Evolutionary conservation across 805 yeast species (phyloP), one percentile per base, ranked within the genome.

Genomic region (Saccharomyces paradoxus): DNA sequence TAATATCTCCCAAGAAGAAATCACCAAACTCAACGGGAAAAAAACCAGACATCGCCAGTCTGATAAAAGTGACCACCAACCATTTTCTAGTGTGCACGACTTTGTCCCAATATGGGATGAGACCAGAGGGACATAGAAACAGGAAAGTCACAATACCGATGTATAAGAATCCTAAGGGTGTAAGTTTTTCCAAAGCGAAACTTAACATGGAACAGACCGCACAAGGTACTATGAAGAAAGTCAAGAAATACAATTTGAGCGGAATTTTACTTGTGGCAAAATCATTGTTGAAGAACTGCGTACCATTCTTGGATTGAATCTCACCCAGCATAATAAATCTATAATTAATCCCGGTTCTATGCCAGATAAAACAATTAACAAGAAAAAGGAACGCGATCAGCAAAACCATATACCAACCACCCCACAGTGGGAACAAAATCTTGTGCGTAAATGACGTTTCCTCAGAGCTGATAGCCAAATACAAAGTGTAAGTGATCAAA

Each of bases 11-110:
- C 49, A 92, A 58, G 67, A 89, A 89, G 75, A 94, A 92, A 70
- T 94, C 99, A 54, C 91, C 78, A 66, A 94, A 94, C 71, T 92
- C 98, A 53, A 94, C 97, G 0, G 98, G 97, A 64, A 86, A 94
- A 46, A 90, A 75, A 0, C 98, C 98, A 1, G 96, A 86, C 9
- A 87, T 74, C 0, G 85, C 31, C 50, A 94, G 72, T 63, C 99
- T 77, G 77, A 91, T 80, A 1, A 84, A 54, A 0, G 95, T 83
- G 13, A 83, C 71, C 21, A 85, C 74, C 2, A 92, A 63, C 97
- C 97, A 94, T 55, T 77, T 77, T 60, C 97, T 77, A 9, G 96
- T 78, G n/a, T 80, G 71, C 41, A 79, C 76, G 13, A 67, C 54
- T 49, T 67, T 65, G 50, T 67, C 62, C 67, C 70, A 69, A 48